These are phyloP conservation scores for Nelumbo lutea DNA, from an alignment of 164 flowering plant genomes.

Conservation along the genomic window DNA sequence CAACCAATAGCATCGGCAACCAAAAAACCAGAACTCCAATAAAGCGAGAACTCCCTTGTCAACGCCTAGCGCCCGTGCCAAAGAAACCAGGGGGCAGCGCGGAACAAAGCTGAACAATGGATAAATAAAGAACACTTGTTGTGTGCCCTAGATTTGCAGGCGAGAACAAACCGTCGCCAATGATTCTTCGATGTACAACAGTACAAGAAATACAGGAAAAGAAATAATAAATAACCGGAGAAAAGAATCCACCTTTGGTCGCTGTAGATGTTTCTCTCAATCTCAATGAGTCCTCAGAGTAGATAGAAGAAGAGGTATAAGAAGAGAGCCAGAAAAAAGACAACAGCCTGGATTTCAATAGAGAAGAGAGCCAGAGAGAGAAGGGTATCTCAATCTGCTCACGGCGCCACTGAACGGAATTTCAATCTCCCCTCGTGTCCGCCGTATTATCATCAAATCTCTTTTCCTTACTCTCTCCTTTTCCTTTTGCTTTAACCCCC, in stretches of 20 bases:
- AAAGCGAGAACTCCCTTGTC: constrained; percentile 4
- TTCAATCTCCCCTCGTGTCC: constrained; percentile 44
- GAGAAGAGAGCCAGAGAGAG: constrained; percentile 8
- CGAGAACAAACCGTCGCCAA: background rate
- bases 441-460: constrained; percentile 12
- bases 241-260: constrained; percentile 3
- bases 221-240: background rate
- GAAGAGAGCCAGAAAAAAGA: constrained; percentile 41
- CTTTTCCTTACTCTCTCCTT: background rate
- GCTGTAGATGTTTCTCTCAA: background rate
- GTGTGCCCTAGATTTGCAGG: no score
- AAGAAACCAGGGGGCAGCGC: background rate
- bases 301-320: constrained; percentile 19
- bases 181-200: background rate
- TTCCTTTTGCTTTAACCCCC: background rate
- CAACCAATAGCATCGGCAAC: constrained; percentile 37
- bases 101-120: background rate
- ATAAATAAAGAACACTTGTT: background rate
- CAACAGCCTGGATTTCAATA: constrained; percentile 16
- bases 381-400: constrained; percentile 18
- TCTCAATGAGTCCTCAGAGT: background rate
- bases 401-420: constrained; percentile 35
- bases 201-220: no score
- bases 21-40: background rate
- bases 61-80: constrained; percentile 10